Evolutionary conservation across 306 rosid genomes (phyloP).

Genomic region (Vigna unguiculata): DNA sequence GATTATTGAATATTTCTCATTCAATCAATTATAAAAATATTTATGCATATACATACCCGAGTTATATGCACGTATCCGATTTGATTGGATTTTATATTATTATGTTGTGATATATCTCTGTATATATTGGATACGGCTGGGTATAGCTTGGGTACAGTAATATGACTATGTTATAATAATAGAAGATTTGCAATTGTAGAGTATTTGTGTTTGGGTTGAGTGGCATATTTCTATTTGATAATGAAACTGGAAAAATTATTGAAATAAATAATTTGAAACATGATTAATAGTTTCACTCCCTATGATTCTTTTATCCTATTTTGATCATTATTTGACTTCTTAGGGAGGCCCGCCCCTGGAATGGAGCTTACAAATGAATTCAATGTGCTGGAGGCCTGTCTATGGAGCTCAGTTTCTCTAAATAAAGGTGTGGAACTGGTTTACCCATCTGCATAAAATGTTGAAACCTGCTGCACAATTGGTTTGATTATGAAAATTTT

Average conservation of each 20-base stretch:
- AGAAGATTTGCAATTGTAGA: constrained; percentile 12
- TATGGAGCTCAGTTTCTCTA: constrained; percentile 90
- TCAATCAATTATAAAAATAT: too few relatives aligned
- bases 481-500: constrained; percentile 44
- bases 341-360: constrained; percentile 93
- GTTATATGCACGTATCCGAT: too few relatives aligned
- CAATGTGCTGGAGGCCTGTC: constrained; percentile 90
- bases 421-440: constrained; percentile 66
- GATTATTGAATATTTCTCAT: too few relatives aligned
- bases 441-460: constrained; percentile 33
- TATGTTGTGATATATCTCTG: too few relatives aligned
- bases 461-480: constrained; percentile 18
- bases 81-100: too few relatives aligned
- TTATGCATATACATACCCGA: too few relatives aligned
- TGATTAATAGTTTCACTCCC: constrained; percentile 18
- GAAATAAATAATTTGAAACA: background rate
- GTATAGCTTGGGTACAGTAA: too few relatives aligned
- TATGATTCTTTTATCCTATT: constrained; percentile 28
- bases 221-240: background rate
- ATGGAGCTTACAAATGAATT: constrained; percentile 91
- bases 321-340: constrained; percentile 34
- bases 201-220: background rate
- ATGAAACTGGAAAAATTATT: background rate
- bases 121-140: too few relatives aligned
- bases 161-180: too few relatives aligned